These are phyloP conservation scores for Tillandsia leiboldiana DNA, from an alignment of 176 grass and related monocot genomes.

Conservation along the genomic window DNA sequence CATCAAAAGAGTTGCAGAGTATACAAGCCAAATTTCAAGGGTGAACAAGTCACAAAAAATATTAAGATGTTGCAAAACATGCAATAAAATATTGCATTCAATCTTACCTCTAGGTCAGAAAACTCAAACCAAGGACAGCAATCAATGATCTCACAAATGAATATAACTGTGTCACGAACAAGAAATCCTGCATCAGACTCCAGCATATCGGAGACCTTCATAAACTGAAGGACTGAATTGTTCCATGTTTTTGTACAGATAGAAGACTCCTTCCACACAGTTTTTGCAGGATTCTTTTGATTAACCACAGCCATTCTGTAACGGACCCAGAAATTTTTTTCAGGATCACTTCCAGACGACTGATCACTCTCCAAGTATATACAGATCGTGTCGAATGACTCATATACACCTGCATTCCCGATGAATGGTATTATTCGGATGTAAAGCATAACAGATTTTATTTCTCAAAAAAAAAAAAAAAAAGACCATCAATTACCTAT, in stretches of 20 bases:
- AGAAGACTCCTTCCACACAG: constrained; percentile 93
- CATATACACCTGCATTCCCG: constrained; percentile 67
- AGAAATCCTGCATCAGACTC: constrained; percentile 83
- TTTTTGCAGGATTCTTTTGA: constrained; percentile 79
- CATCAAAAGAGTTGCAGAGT: too few relatives aligned
- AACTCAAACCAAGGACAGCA: constrained; percentile 99
- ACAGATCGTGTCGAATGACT: constrained; percentile 90
- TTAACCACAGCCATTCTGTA: constrained; percentile 91
- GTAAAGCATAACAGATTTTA: not conserved
- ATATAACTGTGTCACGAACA: constrained; percentile 67
- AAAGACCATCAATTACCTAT: constrained; percentile 59
- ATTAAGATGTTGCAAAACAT: too few relatives aligned
- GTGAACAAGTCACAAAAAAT: too few relatives aligned
- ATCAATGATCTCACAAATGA: constrained; percentile 90
- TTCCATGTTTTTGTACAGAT: constrained; percentile 99
- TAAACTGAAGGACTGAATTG: constrained; percentile 98
- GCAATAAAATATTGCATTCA: not conserved
- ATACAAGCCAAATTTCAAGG: too few relatives aligned
- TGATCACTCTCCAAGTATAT: constrained; percentile 99
- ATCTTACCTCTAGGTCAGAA: constrained; percentile 94
- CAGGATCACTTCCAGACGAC: constrained; percentile 74
- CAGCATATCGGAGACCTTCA: constrained; percentile 91
- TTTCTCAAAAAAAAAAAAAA: constrained; percentile 14
- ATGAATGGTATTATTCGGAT: not conserved
- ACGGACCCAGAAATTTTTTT: constrained; percentile 94